Evolutionary conservation across 768 basidiomycete species (phyloP).

Genomic region (Tylopilus sp.): DNA sequence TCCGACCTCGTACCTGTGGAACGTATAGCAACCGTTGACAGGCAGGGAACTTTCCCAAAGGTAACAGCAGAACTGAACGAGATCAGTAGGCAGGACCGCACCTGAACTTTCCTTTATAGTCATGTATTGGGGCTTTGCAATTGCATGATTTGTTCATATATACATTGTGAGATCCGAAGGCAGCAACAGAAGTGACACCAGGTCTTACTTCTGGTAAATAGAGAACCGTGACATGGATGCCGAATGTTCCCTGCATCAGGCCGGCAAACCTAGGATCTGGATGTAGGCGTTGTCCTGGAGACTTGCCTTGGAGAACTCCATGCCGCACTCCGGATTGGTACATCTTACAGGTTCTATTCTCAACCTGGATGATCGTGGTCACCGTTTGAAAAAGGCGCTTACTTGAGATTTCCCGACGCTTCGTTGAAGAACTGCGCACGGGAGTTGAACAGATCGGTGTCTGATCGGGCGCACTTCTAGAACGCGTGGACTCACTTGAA

Average conservation of each 20-base stretch:
- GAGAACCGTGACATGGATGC: not conserved
- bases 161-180: conserved; percentile 27
- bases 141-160: conserved; percentile 22
- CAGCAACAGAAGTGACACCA: conserved; percentile 15
- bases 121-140: conserved; percentile 18
- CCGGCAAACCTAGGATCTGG: conserved; percentile 38
- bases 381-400: conserved; percentile 15
- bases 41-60: conserved; percentile 53
- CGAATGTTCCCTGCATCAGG: conserved; percentile 16
- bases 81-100: conserved; percentile 36
- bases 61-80: conserved; percentile 70
- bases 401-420: conserved; percentile 35
- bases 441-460: conserved; percentile 2
- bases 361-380: conserved; percentile 3
- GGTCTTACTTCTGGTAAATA: conserved; percentile 16
- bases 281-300: conserved; percentile 41
- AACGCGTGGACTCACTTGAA: conserved; percentile 32
- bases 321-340: conserved; percentile 40
- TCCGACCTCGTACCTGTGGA: conserved; percentile 61
- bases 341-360: conserved; percentile 21
- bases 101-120: conserved; percentile 17
- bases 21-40: conserved; percentile 59
- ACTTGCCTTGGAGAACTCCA: conserved; percentile 40
- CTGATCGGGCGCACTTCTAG: not conserved
- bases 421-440: conserved; percentile 39